These are phyloP conservation scores for Mortierella sp. DNA, from an alignment of 371 early-diverging fungal genomes.

Conservation along the genomic window DNA sequence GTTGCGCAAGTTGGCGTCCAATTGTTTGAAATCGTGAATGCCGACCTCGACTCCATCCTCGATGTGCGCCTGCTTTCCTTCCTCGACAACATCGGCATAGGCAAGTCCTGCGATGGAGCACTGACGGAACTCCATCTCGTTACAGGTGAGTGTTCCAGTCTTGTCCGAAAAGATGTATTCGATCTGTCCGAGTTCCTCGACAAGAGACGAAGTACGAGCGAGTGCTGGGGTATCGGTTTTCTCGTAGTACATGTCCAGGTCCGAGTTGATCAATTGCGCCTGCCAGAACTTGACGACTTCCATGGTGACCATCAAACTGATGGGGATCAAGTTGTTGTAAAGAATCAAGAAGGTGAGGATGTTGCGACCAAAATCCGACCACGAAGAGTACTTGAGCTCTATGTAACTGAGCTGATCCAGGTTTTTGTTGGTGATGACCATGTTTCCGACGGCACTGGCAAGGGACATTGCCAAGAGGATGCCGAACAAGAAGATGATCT, in stretches of 20 bases:
- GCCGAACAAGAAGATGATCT: slow-evolving; percentile 92
- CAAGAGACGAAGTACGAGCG: slow-evolving; percentile 89
- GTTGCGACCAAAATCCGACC: slow-evolving; percentile 73
- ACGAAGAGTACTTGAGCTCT: slow-evolving; percentile 30
- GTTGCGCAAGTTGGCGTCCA: slow-evolving; percentile 72
- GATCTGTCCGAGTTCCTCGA: slow-evolving; percentile 95
- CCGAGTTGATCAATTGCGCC: slow-evolving; percentile 83
- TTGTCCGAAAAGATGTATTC: slow-evolving; percentile 91
- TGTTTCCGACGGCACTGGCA: slow-evolving; percentile 84
- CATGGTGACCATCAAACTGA: slow-evolving; percentile 94
- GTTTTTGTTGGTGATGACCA: slow-evolving; percentile 67
- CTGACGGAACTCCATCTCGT: slow-evolving; percentile 95
- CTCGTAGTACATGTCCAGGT: slow-evolving; percentile 91
- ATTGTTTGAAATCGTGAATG: slow-evolving; percentile 76
- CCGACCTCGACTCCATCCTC: slow-evolving; percentile 76
- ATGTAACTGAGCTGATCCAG: slow-evolving; percentile 56
- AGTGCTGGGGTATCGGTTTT: slow-evolving; percentile 86
- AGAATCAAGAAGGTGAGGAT: slow-evolving; percentile 91
- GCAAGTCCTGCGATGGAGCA: slow-evolving; percentile 84
- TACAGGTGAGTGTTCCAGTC: slow-evolving; percentile 98
- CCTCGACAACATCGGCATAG: slow-evolving; percentile 83
- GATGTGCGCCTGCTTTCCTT: slow-evolving; percentile 75
- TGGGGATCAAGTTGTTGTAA: slow-evolving; percentile 94
- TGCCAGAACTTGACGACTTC: slow-evolving; percentile 91
- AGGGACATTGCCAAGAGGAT: slow-evolving; percentile 89